Base-by-base conservation (phyloP, 2,329 filamentous ascomycete species). In the Beauveria caledonica region DNA sequence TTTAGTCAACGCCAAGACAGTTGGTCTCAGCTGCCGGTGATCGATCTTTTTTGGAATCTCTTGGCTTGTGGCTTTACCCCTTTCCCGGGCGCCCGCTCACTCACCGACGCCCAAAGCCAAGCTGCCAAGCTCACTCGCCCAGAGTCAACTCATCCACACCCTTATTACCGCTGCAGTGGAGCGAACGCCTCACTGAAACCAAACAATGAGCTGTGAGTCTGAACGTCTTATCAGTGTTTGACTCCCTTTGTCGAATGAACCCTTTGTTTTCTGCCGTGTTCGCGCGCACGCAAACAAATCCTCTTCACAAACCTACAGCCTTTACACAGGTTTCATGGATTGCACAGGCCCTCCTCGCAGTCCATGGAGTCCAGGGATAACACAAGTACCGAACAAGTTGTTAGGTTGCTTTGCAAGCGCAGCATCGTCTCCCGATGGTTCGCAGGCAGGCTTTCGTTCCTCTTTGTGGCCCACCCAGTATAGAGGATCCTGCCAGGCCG, bases 31-130 rank as follows among this genome's bases (percentile, higher is more conserved):
- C 33, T 29, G 33, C 15, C 6, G 44, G 19, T 27, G 45, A 40
- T 48, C 49, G 57, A 59, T 59, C 49, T 59, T 49, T 59, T 49
- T 59, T 58, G 56, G 39, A 58, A 42, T 39, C 52, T 53, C 57
- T 59, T 59, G 57, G 57, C 57, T 25, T 11, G 13, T 39, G 36
- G 8, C 25, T n/a, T 13, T 44, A 33, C 36, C 48, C 36, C 36
- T 48, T 23, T 51, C 11, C 8, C 27, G 33, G 13, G 44, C 36
- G 5, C 25, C 44, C 55, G 25, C 57, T 52, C 36, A 58, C 36
- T 29, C 40, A 48, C 40, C 15, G 40, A 42, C 17, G 17, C 15
- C 33, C 13, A 29, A 19, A 57, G n/a, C 5, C 56, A 23, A 19
- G 29, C 45, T 36, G 10, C 5, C 56, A 23, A 19, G 29, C 45